Base-by-base conservation (phyloP, 257 asterid species). In the Nicotiana obtusifolia region DNA sequence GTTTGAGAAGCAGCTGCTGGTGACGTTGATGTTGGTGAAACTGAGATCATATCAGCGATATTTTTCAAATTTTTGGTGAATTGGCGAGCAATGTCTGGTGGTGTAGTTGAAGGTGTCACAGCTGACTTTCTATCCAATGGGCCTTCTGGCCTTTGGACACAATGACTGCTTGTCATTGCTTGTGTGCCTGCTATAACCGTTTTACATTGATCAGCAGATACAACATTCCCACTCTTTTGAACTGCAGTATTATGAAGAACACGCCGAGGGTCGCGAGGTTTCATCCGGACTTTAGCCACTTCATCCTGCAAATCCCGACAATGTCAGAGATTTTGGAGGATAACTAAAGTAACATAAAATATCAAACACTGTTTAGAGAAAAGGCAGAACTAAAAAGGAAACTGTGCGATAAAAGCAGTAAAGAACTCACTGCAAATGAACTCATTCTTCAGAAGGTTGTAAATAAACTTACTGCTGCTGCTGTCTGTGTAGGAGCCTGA, bases 261-360 rank as follows among this genome's bases (percentile, higher is more conserved):
- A 76, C 98, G 98, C 8, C 99, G 98, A 62, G 99, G 99, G 83
- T 96, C 98, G 33, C 98, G 98, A 80, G 97, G 94, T 87, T 92
- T 96, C 98, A 96, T 94, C 53, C 97, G 94, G 77, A 90, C 87
- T 83, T 86, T 91, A 65, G 91, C 97, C 53, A 90, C 81, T 80
- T 91, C 97, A 84, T 90, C 99, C 99, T 96, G 95, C 83, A 85
- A 66, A 80, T 85, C 81, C 73, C 53, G 77, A 64, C 77, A 75
- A 75, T 15, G 31, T 75, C 41, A 75, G 79, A 75, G 49, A 75
- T 61, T 82, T 84, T 22, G 53, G 49, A 81, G 53, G 33, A 84
- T 64, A 86, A 66, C 33, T 52, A 41, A 61, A 64, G 54, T 67
- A 14, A 33, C 31, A 67, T 49, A 15, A 49, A 49, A 22, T 47